These are phyloP conservation scores for Tylopilus sp. DNA, from an alignment of 768 basidiomycete genomes.

Conservation along the genomic window DNA sequence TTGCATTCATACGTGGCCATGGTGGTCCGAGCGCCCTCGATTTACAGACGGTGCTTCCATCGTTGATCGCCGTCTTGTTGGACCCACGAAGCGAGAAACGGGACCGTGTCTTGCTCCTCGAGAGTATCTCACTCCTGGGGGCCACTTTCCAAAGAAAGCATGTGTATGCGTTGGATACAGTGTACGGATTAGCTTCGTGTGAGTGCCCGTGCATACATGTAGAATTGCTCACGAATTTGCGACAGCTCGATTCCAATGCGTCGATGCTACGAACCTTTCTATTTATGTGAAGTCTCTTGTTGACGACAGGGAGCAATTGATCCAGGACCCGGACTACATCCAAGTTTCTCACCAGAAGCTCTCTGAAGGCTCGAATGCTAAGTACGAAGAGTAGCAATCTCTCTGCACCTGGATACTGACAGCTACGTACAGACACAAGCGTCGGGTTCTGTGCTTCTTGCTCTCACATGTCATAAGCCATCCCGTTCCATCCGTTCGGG, in stretches of 20 bases:
- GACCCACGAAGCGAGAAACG: conserved; percentile 27
- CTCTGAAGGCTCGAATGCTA: conserved; percentile 43
- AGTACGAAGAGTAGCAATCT: conserved; percentile 29
- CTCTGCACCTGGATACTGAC: conserved; percentile 34
- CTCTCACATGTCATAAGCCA: conserved; percentile 75
- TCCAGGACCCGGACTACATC: conserved; percentile 58
- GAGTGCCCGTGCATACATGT: conserved; percentile 20
- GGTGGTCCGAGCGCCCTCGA: conserved; percentile 54
- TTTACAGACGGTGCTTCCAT: conserved; percentile 77
- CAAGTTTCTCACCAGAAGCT: conserved; percentile 58
- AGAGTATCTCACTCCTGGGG: conserved; percentile 52
- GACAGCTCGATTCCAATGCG: conserved; percentile 56
- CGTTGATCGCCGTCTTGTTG: conserved; percentile 57
- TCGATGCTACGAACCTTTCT: conserved; percentile 61
- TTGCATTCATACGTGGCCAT: conserved; percentile 80
- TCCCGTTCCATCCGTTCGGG: conserved; percentile 43
- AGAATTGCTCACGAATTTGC: conserved; percentile 19
- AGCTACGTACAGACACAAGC: conserved; percentile 52
- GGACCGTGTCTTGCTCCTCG: conserved; percentile 40
- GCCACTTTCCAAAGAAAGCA: conserved; percentile 38
- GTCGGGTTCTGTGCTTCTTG: conserved; percentile 69
- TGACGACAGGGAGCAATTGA: conserved; percentile 50
- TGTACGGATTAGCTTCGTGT: conserved; percentile 67
- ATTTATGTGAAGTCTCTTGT: conserved; percentile 54
- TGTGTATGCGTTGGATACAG: conserved; percentile 69